Evolutionary conservation across 2,329 filamentous ascomycete species (phyloP).

Genomic region (Amphichorda felina): DNA sequence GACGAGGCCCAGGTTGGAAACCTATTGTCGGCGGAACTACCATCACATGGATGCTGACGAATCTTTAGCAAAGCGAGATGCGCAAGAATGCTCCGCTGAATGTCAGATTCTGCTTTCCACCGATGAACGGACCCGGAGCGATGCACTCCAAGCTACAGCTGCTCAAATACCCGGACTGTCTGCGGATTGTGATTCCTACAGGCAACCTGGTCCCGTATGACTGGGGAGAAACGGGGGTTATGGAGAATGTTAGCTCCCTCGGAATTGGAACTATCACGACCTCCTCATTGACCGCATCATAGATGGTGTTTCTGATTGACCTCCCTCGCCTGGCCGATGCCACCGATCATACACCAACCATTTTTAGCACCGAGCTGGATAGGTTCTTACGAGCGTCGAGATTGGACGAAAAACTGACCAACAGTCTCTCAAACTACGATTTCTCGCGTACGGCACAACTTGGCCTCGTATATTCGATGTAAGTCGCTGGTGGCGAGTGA

Average conservation of each 20-base stretch:
- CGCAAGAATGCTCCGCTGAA: slow-evolving; percentile 33
- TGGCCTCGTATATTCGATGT: slow-evolving; percentile 81
- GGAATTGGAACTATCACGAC: too few species aligned
- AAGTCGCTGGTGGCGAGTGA: too few species aligned
- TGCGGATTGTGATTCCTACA: slow-evolving; percentile 75
- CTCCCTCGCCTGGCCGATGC: slow-evolving; percentile 49
- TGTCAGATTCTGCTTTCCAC: slow-evolving; percentile 69
- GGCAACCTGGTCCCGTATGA: slow-evolving; percentile 80
- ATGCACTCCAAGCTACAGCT: slow-evolving; percentile 97
- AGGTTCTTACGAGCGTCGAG: slow-evolving; percentile 59
- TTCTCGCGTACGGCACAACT: slow-evolving; percentile 61
- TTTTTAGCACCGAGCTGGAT: slow-evolving; percentile 58
- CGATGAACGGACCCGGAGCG: slow-evolving; percentile 59
- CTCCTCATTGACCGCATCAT: neutral
- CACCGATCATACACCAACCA: slow-evolving; percentile 17
- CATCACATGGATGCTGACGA: neutral
- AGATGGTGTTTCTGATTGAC: slow-evolving; percentile 86
- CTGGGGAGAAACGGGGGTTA: slow-evolving; percentile 74
- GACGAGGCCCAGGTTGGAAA: slow-evolving; percentile 37
- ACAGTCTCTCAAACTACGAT: slow-evolving; percentile 67
- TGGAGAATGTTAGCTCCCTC: slow-evolving; percentile 63
- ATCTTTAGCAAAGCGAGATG: slow-evolving; percentile 26
- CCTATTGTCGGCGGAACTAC: neutral
- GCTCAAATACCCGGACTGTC: slow-evolving; percentile 60
- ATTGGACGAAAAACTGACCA: slow-evolving; percentile 50